Percentiles rank a stretch among this genome's conserved stretches.
Evolutionary conservation across 176 grass and related monocot genomes (phyloP).

Genomic region (Cenchrus fungigraminus): DNA sequence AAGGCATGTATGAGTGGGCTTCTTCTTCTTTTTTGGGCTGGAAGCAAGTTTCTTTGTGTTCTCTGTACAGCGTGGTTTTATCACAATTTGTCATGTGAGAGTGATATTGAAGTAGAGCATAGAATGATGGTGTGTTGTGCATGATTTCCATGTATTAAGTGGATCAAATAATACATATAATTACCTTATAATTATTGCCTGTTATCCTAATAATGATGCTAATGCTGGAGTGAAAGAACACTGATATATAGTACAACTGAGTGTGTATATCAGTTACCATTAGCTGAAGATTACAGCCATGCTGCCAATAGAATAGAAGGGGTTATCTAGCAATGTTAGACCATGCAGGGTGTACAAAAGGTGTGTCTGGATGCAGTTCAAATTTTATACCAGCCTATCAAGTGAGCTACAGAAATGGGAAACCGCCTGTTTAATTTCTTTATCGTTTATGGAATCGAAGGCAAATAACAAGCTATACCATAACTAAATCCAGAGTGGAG

Average conservation of each 20-base stretch:
- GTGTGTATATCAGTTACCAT: background rate
- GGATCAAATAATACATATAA: background rate
- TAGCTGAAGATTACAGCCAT: background rate
- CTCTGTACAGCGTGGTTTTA: conserved; percentile 27
- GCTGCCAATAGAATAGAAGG: background rate
- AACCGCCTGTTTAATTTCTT: too few species aligned
- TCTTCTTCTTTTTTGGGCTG: background rate
- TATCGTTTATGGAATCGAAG: too few species aligned
- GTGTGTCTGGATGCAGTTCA: background rate
- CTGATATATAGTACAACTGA: background rate
- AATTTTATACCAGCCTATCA: background rate
- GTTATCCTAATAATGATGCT: background rate
- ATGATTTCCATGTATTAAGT: background rate
- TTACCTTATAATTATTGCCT: background rate
- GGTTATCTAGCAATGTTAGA: too few species aligned
- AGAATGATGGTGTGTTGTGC: background rate
- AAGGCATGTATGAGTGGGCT: background rate
- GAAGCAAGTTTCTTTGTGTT: conserved; percentile 14
- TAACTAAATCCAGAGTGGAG: too few species aligned
- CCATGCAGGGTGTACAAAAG: background rate
- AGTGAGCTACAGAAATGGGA: background rate
- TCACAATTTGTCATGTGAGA: background rate
- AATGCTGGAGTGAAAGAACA: background rate
- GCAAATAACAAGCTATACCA: too few species aligned
- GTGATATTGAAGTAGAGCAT: background rate